Percentiles rank a stretch among this genome's conserved stretches.
These are phyloP conservation scores for Fusarium pseudocircinatum DNA, from an alignment of 2,329 filamentous ascomycete species.

Conservation along the genomic window DNA sequence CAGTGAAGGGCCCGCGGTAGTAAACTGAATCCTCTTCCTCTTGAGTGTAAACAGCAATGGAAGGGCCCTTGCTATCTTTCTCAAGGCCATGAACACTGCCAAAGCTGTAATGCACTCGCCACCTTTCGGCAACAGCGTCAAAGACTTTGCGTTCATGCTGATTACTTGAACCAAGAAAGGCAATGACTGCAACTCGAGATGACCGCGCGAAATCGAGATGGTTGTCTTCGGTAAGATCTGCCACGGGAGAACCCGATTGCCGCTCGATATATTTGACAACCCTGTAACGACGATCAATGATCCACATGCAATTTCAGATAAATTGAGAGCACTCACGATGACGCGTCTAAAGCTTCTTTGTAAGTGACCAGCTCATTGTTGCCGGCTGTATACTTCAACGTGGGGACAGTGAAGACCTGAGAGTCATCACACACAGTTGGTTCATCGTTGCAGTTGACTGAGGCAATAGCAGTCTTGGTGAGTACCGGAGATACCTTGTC, in stretches of 20 bases:
- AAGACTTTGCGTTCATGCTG: accelerated
- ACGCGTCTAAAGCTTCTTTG: neutral
- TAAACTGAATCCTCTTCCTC: neutral
- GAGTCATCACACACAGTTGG: neutral
- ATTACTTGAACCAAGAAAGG: neutral
- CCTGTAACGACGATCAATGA: neutral
- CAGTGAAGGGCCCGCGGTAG: neutral
- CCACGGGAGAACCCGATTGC: neutral
- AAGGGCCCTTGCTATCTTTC: neutral
- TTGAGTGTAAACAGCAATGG: neutral
- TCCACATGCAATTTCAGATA: neutral
- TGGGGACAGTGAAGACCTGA: neutral
- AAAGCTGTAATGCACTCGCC: slow-evolving; percentile 1
- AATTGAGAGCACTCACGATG: no score
- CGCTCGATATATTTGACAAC: neutral
- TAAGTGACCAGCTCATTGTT: neutral
- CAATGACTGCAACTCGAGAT: neutral
- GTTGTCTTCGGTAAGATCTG: neutral
- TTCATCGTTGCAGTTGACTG: neutral
- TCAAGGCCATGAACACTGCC: neutral
- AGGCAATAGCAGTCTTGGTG: neutral
- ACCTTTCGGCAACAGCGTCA: neutral
- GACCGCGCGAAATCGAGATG: neutral
- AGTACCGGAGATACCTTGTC: neutral
- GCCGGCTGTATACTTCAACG: neutral